Conservation (phyloP, 768 basidiomycete genomes). For the Filobasidium floriforme region DNA sequence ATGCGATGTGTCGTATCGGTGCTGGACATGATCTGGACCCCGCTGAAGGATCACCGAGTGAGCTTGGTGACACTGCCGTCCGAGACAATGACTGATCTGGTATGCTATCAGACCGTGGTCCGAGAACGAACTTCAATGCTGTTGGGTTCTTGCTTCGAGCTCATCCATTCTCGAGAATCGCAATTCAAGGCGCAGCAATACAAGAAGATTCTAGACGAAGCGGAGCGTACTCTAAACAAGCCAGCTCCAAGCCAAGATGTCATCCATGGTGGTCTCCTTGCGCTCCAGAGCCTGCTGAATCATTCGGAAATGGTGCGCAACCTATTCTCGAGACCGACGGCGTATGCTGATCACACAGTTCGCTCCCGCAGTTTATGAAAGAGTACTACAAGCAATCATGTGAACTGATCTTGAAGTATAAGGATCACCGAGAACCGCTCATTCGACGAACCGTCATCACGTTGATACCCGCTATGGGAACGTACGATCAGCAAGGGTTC, state of each 20-base stretch:
- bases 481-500: slow-evolving; percentile 88
- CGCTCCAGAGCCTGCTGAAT: slow-evolving; percentile 79
- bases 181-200: slow-evolving; percentile 55
- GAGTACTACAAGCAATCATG: slow-evolving; percentile 68
- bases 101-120: slow-evolving; percentile 54
- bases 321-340: background rate
- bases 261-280: slow-evolving; percentile 84
- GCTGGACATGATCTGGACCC: slow-evolving; percentile 85
- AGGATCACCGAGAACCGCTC: slow-evolving; percentile 73
- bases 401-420: slow-evolving; percentile 82
- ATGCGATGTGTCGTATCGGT: slow-evolving; percentile 78
- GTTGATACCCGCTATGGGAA: slow-evolving; percentile 86
- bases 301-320: slow-evolving; percentile 83
- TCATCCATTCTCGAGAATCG: slow-evolving; percentile 66
- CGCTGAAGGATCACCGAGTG: slow-evolving; percentile 77
- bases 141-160: slow-evolving; percentile 84
- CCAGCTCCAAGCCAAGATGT: slow-evolving; percentile 67
- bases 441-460: slow-evolving; percentile 92
- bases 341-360: background rate
- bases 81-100: background rate
- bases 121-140: slow-evolving; percentile 88
- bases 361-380: slow-evolving; percentile 41
- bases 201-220: slow-evolving; percentile 76
- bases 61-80: slow-evolving; percentile 18
- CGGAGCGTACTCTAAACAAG: slow-evolving; percentile 66